Evolutionary conservation across 2,329 filamentous ascomycete genomes (phyloP), one percentile per base, ranked within the genome.

Genomic region (Davidsoniella australis): DNA sequence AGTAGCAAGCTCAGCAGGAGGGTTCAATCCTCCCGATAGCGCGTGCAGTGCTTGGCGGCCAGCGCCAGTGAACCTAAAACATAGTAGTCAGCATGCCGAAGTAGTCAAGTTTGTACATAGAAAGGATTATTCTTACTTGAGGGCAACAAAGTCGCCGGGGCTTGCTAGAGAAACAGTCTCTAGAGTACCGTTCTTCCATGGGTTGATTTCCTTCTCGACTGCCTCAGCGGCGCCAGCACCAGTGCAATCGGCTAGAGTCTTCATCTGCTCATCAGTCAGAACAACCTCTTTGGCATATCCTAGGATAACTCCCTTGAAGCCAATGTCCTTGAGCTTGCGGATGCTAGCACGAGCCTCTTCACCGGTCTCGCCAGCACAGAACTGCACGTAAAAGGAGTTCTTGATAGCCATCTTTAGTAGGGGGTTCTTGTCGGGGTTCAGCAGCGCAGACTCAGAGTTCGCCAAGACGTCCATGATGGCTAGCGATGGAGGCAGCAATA

Each of bases 371-470:
- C 88, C 88, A 0, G 85, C 85, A 63, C 88, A 95, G 64, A 94
- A 95, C 58, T 95, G 88, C 20, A 79, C 78, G 62, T 94, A 94
- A 58, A 94, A 87, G 0, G 85, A 93, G 60, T 79, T 75, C 61
- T 87, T 86, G 45, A 94, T 68, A 40, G 87, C 60, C 53, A 69
- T 75, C 41, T 78, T 73, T 14, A 94, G 70, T 1, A 89, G 43
- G 0, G 76, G 76, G 60, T 94, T 94, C 47, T 66, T 70, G 59
- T 93, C 85, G 4, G 86, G 79, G 61, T 81, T 80, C 51, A 91
- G 69, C 0, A 87, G 49, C 1, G 74, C 66, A 51, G 68, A 79
- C 46, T 73, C 73, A 23, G 82, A 79, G 61, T 85, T 72, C 9
- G 87, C 82, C 56, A 93, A 73, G 18, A 73, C 61, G 5, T 70